Base-by-base conservation (phyloP, 208 protist genomes). In the Crithidia mellificae region DNA sequence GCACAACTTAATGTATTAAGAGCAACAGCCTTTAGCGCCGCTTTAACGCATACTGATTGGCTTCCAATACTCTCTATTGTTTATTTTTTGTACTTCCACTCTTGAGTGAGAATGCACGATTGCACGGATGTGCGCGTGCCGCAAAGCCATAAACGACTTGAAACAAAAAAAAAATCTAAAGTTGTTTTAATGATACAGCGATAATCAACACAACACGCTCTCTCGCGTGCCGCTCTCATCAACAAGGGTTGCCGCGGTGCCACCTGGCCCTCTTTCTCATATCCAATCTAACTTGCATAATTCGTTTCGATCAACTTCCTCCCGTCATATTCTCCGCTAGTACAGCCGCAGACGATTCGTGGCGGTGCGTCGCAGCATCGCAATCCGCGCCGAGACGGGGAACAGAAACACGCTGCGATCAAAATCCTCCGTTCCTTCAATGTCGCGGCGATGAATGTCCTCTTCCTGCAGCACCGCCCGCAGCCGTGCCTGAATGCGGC, bases 371-470 rank as follows among this genome's bases (percentile, higher is more conserved):
- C 55, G 51, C 61, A 87, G 53, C 39, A 92, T 61, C 20, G 65
- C 67, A 55, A 81, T 85, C 14, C 83, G 80, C 8, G 80, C 80
- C 32, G 77, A 68, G 38, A 86, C 80, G 34, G 87, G 77, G 30
- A 84, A 79, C 8, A 86, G 56, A 70, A 85, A 83, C 8, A 88
- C 69, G 62, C 72, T 80, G 11, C 83, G 74, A 53, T 85, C 75
- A 63, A 84, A 89, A 44, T 89, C 76, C 50, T 94, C 88, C 2
- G 72, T 81, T 38, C 78, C 78, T 50, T 90, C 88, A 52, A 90
- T 76, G 54, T 94, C 82, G 24, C 66, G 74, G 1, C 88, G 74
- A 27, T 80, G 76, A 44, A 91, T 79, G n/a, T 84, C 79, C 56
- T 94, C 88, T 53, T 94, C 84, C 30, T 76, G 70, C 39, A 80